phyloP scores from a whole-genome alignment of 306 rosid species.

The Ammopiptanthus mongolicus region DNA sequence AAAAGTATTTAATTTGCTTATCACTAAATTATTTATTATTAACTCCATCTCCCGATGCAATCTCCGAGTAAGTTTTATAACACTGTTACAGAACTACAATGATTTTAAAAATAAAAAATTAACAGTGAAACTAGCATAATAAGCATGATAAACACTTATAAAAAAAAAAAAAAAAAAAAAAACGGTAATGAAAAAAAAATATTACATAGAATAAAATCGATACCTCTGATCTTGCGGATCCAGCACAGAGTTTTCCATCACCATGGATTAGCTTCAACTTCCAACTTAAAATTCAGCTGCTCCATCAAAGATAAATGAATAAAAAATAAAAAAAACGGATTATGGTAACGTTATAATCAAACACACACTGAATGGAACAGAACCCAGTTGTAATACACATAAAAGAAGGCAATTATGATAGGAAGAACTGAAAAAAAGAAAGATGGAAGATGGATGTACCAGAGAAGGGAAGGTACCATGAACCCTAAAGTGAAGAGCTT shows the following conservation, averaged over 20 bases:
- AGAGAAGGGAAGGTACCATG: conserved; percentile 14
- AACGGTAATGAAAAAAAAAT: not conserved
- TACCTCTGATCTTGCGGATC: conserved; percentile 72
- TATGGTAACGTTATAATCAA: not conserved
- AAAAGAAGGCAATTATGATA: not conserved
- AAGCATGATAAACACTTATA: not conserved
- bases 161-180: not conserved
- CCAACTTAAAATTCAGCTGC: conserved; percentile 19
- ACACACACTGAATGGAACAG: conserved; percentile 4
- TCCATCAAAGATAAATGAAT: not conserved
- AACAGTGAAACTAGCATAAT: not conserved
- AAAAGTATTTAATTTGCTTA: not conserved
- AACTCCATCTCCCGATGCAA: not conserved
- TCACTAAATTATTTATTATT: not conserved
- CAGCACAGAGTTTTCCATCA: conserved; percentile 46
- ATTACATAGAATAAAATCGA: conserved; percentile 6
- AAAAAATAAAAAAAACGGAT: not conserved
- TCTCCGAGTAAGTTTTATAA: not conserved
- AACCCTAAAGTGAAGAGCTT: conserved; percentile 37
- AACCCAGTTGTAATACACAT: conserved; percentile 10
- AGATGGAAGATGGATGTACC: not conserved
- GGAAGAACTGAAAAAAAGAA: not conserved
- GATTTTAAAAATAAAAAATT: not conserved
- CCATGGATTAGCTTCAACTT: not conserved
- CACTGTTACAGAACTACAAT: not conserved